Evolutionary conservation across 129 eudicot genomes (phyloP), one percentile per base, ranked within the genome.

Genomic region (Helianthus tuberosus): DNA sequence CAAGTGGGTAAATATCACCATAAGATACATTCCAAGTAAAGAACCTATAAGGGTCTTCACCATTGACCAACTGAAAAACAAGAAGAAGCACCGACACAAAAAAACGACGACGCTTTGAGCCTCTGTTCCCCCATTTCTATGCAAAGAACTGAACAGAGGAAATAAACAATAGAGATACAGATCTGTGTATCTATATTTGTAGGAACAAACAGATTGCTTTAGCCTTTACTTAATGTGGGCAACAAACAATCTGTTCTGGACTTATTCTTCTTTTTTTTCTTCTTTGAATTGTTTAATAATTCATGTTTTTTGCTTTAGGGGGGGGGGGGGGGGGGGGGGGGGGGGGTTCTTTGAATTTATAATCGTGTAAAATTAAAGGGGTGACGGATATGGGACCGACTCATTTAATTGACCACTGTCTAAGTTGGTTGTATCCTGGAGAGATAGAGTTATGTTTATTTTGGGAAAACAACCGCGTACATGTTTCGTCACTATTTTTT

Each of bases 1-100:
- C 93, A 69, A 88, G 87, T 23, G 93, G 93, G 61, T 84, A 88
- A 49, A 88, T 88, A 64, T 84, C 84, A 62, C 93, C 93, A 82
- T 77, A 88, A 32, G 89, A 62, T 8, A 88, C 84, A 71, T 88
- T 82, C 93, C 93, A 88, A 4, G 83, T 88, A 35, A 66, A 85
- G 62, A 88, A 88, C 74, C 80, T 88, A 35, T 88, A 88, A 2
- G 93, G 87, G 77, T 88, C 93, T 82, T 85, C 93, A 11, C 89
- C 82, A 69, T 73, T 60, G 8, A 71, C 75, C 62, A 59, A 44
- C 57, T 69, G 36, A 63, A 63, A 64, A 1, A 48, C 59, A 5
- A 79, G 36, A 44, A 81, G n/a, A 13, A 81, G 44, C 13, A 77
- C 70, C 55, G 48, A 76, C 59, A 57, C 41, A 64, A 66, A 12